Base-by-base conservation (phyloP, 2,329 filamentous ascomycete species). In the Apiospora koreana region DNA sequence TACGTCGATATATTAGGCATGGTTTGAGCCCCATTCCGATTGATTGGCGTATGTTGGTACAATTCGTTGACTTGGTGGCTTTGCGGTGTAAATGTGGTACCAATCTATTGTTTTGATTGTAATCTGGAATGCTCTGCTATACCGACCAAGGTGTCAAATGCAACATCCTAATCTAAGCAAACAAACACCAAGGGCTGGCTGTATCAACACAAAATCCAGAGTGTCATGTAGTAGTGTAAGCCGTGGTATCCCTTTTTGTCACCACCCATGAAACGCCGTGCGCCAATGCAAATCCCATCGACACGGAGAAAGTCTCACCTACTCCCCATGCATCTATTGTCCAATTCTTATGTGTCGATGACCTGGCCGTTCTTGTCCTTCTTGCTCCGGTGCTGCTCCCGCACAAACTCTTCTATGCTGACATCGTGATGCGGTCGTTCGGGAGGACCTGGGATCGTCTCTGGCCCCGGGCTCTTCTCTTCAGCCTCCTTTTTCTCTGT, bases 401-500 rank as follows among this genome's bases (percentile, higher is more conserved):
- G 81, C 42, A 88, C 78, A 71, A 88, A 88, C 38, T 86, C 83
- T 71, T 86, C 85, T 67, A 88, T 87, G 73, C 85, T 82, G 6
- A 75, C 68, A 72, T 87, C 86, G 69, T 88, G 82, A 28, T 79
- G 72, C 0, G 85, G 86, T 18, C 85, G 79, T 14, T 82, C 74
- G 2, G 85, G 86, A 18, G 82, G 82, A 3, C 80, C 83, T 1
- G 78, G 71, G 18, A 76, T 43, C 7, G 70, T 8, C 70, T 70
- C 68, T 2, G 73, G 42, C 9, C 74, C 67, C 4, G 72, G 28
- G 2, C 16, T 31, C 45, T 50, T 45, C 14, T 68, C 65, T 41
- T 43, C 43, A 14, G 66, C 18, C 46, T 81, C 75, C 45, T 80
- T 75, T 18, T 76, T 73, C n/a, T 71, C 68, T 12, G 69, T 69